Percentiles rank a stretch among this genome's conserved stretches.
These are phyloP conservation scores for Claviceps sp. DNA, from an alignment of 2,329 filamentous ascomycete genomes.

Conservation along the genomic window DNA sequence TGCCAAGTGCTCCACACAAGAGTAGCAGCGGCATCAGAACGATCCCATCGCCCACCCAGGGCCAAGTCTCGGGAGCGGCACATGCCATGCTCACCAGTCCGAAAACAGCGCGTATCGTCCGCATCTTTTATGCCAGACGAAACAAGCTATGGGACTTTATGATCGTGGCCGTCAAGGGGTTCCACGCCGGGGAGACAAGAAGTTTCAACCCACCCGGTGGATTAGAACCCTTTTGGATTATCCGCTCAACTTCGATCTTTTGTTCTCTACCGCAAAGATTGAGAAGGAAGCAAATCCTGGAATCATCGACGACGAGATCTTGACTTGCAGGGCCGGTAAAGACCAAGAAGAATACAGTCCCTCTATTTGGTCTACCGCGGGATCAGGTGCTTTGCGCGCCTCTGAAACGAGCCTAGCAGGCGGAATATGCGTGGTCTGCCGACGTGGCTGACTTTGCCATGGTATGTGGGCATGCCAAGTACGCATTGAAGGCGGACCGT, in stretches of 20 bases:
- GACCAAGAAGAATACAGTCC: constrained; percentile 6
- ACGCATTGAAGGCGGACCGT: constrained; percentile 11
- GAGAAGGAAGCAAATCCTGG: constrained; percentile 19
- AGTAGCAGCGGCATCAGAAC: constrained; percentile 9
- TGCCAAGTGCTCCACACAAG: constrained; percentile 10
- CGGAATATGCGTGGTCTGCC: constrained; percentile 14
- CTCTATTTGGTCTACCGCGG: constrained; percentile 11
- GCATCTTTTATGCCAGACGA: not conserved
- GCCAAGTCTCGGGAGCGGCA: no score
- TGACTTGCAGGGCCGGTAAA: constrained; percentile 15
- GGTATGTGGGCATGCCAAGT: constrained; percentile 9
- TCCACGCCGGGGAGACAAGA: constrained; percentile 12
- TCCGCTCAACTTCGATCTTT: constrained; percentile 16
- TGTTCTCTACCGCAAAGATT: constrained; percentile 28
- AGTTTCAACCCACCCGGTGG: constrained; percentile 7
- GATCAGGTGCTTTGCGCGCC: constrained; percentile 5
- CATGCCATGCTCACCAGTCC: no score
- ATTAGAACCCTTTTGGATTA: constrained; percentile 13
- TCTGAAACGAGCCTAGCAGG: constrained; percentile 2
- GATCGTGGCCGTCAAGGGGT: constrained; percentile 16
- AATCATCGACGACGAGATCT: constrained; percentile 29
- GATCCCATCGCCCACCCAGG: not conserved
- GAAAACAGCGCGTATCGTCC: no score
- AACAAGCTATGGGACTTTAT: constrained; percentile 9
- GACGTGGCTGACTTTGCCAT: constrained; percentile 12